Evolutionary conservation across 805 yeast species (phyloP), one percentile per base, ranked within the genome.

Genomic region (Kodamaea jinghongensis): DNA sequence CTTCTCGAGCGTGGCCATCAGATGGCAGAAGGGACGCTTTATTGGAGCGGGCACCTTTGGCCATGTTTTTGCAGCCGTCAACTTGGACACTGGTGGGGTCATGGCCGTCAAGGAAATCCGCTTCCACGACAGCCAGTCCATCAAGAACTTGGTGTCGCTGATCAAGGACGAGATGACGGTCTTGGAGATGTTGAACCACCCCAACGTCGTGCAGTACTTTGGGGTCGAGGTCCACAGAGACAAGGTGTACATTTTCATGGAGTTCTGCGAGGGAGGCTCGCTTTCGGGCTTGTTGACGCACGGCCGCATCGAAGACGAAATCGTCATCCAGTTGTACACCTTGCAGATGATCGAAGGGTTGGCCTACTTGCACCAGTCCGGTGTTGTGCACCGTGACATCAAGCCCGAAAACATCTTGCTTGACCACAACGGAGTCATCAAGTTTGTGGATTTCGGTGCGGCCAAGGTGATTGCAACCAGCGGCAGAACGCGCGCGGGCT

Each of bases 161-260:
- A 88, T 93, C 48, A 88, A 87, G 58, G 97, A 90, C 50, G 99
- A 93, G 58, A 91, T 93, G 97, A 84, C 95, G 0, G 96, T 91
- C 2, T 65, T 93, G 51, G 98, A 93, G 64, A 86, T 89, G 84
- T 70, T 93, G 44, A 85, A 89, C 46, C 99, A 93, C 63, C 98
- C 98, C 7, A 93, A 93, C 56, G 85, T 93, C 50, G 98, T 93
- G 4, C 96, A 90, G 58, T 93, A 91, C 58, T 90, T 80, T 55
- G 99, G 99, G 37, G 96, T 93, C 27, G 98, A 93, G 60, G 97
- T 93, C 4, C 98, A 93, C 61, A 76, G 97, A 39, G 98, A 93
- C 60, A 79, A 86, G 47, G 97, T 93, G 12, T 90, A 88, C 59
- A 83, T 93, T 23, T 93, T 93, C 60, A 93, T 93, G 99, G 99